phyloP scores from a whole-genome alignment of 345 rosid genomes.

The Alliaria petiolata region DNA sequence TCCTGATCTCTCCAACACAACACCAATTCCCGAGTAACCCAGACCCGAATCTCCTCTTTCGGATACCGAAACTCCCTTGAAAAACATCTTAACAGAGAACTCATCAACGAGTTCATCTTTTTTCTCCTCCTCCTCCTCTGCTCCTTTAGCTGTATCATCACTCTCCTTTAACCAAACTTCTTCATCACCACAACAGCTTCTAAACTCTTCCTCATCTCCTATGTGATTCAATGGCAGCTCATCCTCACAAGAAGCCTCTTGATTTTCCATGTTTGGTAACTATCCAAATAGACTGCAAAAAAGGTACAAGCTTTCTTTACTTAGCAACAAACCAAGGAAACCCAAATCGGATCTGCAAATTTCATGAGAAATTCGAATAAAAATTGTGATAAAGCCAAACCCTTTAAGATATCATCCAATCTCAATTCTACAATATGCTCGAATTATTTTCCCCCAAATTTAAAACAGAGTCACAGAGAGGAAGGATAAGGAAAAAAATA shows the following conservation, averaged over 20 bases:
- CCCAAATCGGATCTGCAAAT: conserved; percentile 27
- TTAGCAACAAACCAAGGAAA: conserved; percentile 13
- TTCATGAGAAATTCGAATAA: too few relatives aligned
- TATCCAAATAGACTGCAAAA: conserved; percentile 14
- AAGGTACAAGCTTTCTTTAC: conserved; percentile 21
- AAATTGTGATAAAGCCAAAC: too few relatives aligned
- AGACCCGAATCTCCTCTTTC: conserved; percentile 49
- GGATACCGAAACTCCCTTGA: conserved; percentile 72
- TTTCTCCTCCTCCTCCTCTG: conserved; percentile 36
- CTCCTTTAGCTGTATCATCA: conserved; percentile 47
- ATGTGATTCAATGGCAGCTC: conserved; percentile 33
- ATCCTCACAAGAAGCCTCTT: conserved; percentile 29
- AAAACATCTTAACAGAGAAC: conserved; percentile 79
- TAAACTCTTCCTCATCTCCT: conserved; percentile 87
- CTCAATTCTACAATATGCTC: neutral
- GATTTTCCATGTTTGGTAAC: conserved; percentile 47
- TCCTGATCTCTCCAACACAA: conserved; percentile 67
- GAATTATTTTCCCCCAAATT: neutral
- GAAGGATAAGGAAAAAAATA: neutral
- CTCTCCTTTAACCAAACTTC: conserved; percentile 74
- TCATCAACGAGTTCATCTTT: conserved; percentile 49
- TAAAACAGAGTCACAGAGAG: too few relatives aligned
- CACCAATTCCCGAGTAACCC: conserved; percentile 85
- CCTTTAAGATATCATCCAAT: neutral
- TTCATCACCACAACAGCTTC: conserved; percentile 91